Percentiles rank a stretch among this genome's conserved stretches.
Evolutionary conservation across 169 alveolate genomes (phyloP).

Genomic region (Babesia ovis): DNA sequence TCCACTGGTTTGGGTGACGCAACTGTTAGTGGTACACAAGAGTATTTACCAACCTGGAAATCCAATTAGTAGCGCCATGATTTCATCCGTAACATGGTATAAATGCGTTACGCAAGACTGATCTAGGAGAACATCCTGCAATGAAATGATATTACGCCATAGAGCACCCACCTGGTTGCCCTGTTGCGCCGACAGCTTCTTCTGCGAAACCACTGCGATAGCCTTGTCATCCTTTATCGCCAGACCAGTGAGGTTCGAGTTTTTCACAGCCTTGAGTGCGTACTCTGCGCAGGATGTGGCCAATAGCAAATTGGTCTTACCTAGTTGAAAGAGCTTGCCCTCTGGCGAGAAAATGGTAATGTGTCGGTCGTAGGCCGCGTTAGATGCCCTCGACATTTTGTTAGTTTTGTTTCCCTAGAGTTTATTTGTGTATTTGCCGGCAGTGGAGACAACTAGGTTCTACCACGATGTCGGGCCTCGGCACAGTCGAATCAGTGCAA

Average conservation of each 20-base stretch:
- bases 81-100: constrained; percentile 79
- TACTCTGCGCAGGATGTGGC: constrained; percentile 84
- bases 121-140: constrained; percentile 81
- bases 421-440: background rate
- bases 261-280: constrained; percentile 96
- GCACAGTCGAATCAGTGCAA: too few relatives aligned
- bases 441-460: too few relatives aligned
- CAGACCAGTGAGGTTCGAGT: constrained; percentile 91
- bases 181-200: constrained; percentile 89
- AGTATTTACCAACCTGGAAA: constrained; percentile 72
- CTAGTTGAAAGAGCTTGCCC: constrained; percentile 95
- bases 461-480: too few relatives aligned
- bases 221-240: constrained; percentile 96
- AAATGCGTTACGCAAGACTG: constrained; percentile 75
- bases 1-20: too few relatives aligned
- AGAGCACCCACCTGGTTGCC: constrained; percentile 63
- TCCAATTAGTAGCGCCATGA: constrained; percentile 79
- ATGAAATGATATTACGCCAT: background rate
- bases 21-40: too few relatives aligned
- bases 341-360: constrained; percentile 97
- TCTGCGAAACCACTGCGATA: constrained; percentile 93
- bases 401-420: background rate
- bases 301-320: too few relatives aligned
- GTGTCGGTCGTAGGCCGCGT: constrained; percentile 88
- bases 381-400: constrained; percentile 85